Evolutionary conservation across 768 basidiomycete species (phyloP).

Genomic region (Suillus subluteus): DNA sequence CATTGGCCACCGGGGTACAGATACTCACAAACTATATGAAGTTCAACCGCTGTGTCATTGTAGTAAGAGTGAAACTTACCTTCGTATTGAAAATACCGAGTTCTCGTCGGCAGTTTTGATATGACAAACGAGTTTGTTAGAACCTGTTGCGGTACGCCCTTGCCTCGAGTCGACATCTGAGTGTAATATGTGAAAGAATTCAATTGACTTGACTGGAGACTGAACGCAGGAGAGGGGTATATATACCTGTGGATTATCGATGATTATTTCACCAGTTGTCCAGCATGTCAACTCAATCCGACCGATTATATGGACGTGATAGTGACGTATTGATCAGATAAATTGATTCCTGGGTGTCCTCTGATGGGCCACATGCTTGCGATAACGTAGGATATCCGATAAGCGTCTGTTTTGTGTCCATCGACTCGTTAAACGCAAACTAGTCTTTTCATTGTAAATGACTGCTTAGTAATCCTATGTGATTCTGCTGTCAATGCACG

Average conservation of each 20-base stretch:
- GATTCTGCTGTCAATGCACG: too few species aligned
- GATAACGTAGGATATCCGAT: constrained; percentile 4
- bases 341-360: background rate
- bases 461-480: too few species aligned
- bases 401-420: too few species aligned
- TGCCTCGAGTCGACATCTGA: background rate
- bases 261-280: too few species aligned
- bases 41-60: constrained; percentile 13
- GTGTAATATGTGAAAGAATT: background rate
- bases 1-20: background rate
- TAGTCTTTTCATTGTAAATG: too few species aligned
- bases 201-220: background rate
- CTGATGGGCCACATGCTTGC: constrained; percentile 1
- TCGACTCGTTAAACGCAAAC: too few species aligned
- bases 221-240: background rate
- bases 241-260: constrained; percentile 1
- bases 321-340: background rate
- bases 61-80: constrained; percentile 24
- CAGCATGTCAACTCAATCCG: background rate
- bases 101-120: constrained; percentile 23
- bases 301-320: constrained; percentile 5
- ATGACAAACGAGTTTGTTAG: constrained; percentile 39
- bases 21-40: constrained; percentile 32
- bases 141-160: constrained; percentile 22
- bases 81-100: constrained; percentile 37